Base-by-base conservation (phyloP, 108 stramenopile genomes). In the Epithemia pelagica region DNA sequence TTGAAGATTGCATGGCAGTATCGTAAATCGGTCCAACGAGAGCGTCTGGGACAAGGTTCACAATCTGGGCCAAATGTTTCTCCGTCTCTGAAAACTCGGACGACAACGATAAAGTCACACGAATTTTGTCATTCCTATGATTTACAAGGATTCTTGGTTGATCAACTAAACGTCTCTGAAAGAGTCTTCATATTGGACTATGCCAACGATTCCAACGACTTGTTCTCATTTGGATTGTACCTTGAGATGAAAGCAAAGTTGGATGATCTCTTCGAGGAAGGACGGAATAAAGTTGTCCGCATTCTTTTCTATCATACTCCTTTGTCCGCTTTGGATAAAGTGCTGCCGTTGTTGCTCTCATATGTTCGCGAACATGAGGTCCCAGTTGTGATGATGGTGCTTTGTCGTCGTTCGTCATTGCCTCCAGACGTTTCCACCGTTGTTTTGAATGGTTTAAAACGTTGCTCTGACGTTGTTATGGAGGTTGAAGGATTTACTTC, bases 1-100 rank as follows among this genome's bases (percentile, higher is more conserved):
- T 64, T 93, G 1, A 57, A 79, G 10, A 86, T 86, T 69, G 91
- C 91, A 32, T 92, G 91, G 91, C 91, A 92, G 63, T 92, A 92
- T 63, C 81, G 83, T 60, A 78, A 76, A 59, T 86, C 86, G 3
- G 77, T 92, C 2, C 91, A 92, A 69, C 69, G 78, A 51, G 72
- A 86, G 57, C 82, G 88, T 0, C 72, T 72, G 26, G 90, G 83
- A 51, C 62, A 69, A 18, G 2, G 54, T 27, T 33, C 57, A n/a
- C 29, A 26, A n/a, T 52, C 51, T 15, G 24, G 63, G 28, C n/a
- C n/a, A n/a, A 54, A 46, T 8, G 30, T 60, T 0, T 59, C 59
- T 8, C 19, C 65, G 18, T 58, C 61, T 0, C 22, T 54, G 21
- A 52, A 30, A 1, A n/a, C 5, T 5, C 22, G 7, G 21, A 21